Base-by-base conservation (phyloP, 257 asterid genomes). In the Solanum arcanum region DNA sequence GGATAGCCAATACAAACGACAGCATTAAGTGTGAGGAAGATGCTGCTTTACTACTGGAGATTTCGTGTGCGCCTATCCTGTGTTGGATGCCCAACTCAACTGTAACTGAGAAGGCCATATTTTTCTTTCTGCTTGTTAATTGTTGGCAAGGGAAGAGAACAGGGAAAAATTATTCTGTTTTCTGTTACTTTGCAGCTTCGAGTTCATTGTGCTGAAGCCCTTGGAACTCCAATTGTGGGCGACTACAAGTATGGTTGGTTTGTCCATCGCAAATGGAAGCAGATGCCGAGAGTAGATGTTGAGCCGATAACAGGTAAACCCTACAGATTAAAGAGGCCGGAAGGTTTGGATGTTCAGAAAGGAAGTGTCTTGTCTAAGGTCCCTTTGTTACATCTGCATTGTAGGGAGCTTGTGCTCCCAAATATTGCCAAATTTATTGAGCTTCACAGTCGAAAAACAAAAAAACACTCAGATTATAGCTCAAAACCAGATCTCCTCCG, bases 151-250 rank as follows among this genome's bases (percentile, higher is more conserved):
- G 42, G n/a, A 44, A 39, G 41, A 33, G 25, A 78, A 80, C 29
- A 47, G 42, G 44, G 84, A 80, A 80, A 80, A 27, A 47, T 80
- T 39, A 80, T 49, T 29, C 2, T 80, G 41, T 47, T 46, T 86
- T 23, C 31, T 69, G 83, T 49, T 23, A 31, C 82, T 83, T 25
- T 83, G 82, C 92, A 97, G 99, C 95, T 97, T 39, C 94, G 99
- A 25, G 98, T 97, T 81, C 99, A 97, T 86, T 97, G 98, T 89
- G 98, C 98, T 16, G 99, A 95, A 91, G 99, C 96, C 83, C 99
- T 95, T 42, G 98, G 99, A 46, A 95, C 97, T 49, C 99, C 99
- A 56, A 95, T 97, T 68, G 98, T 97, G 75, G 99, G 99, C 1
- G 99, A 97, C 91, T 95, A 92, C 92, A 95, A 90, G 85, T 95